A percentile compares a stretch with the other conserved stretches of the same genome.
These are phyloP conservation scores for Colletotrichum shisoi DNA, from an alignment of 2,329 filamentous ascomycete species.

Conservation along the genomic window DNA sequence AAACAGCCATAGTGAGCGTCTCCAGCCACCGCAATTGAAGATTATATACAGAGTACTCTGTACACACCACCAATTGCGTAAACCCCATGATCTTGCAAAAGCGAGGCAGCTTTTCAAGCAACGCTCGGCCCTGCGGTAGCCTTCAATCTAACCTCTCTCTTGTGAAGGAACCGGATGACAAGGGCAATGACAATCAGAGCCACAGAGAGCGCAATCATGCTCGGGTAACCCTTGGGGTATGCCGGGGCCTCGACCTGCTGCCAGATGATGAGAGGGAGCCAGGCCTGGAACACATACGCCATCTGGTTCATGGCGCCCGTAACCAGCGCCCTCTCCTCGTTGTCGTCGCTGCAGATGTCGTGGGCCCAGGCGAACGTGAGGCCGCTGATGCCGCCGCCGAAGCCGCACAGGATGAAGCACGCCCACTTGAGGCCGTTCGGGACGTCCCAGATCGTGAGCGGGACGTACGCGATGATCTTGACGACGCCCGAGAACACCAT, in stretches of 20 bases:
- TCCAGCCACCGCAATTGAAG: too few relatives aligned
- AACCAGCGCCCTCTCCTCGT: slow-evolving; percentile 31
- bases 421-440: slow-evolving; percentile 64
- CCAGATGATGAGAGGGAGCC: slow-evolving; percentile 63
- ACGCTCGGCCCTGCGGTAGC: not conserved
- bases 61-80: too few relatives aligned
- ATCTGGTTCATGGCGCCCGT: slow-evolving; percentile 37
- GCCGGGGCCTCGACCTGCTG: slow-evolving; percentile 54
- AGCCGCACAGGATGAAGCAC: slow-evolving; percentile 52
- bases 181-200: slow-evolving; percentile 61
- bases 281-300: slow-evolving; percentile 60
- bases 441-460: slow-evolving; percentile 63
- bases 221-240: slow-evolving; percentile 55
- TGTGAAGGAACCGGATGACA: slow-evolving; percentile 56
- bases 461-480: slow-evolving; percentile 41
- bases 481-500: slow-evolving; percentile 27
- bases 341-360: slow-evolving; percentile 33
- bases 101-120: not conserved
- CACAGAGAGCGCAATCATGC: slow-evolving; percentile 51
- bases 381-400: slow-evolving; percentile 28
- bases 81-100: rapidly evolving
- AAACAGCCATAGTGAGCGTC: too few relatives aligned
- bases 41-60: too few relatives aligned
- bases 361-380: slow-evolving; percentile 40
- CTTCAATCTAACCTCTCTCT: slow-evolving; percentile 47